Evolutionary conservation across 2,329 filamentous ascomycete genomes (phyloP).

Genomic region (Talaromyces islandicus): DNA sequence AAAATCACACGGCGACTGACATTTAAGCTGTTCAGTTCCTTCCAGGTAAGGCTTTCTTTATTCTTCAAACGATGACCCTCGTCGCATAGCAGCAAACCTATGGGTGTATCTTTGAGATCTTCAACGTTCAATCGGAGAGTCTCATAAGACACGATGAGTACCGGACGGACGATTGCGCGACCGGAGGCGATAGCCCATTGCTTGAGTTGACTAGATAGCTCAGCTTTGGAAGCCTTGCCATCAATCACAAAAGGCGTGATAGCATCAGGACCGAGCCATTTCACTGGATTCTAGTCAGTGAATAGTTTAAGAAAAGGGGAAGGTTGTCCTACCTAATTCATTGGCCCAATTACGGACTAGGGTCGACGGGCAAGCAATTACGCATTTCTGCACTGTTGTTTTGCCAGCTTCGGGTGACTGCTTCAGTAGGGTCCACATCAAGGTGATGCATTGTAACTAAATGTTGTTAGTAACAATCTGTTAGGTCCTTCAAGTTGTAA

Average conservation of each 20-base stretch:
- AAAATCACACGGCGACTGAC: constrained; percentile 89
- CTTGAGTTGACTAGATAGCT: constrained; percentile 79
- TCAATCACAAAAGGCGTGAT: constrained; percentile 93
- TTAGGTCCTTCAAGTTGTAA: not conserved
- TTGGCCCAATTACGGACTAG: constrained; percentile 98
- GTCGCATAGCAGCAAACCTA: constrained; percentile 89
- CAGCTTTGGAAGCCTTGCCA: constrained; percentile 91
- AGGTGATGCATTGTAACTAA: constrained; percentile 80
- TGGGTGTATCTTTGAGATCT: constrained; percentile 81
- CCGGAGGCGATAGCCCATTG: constrained; percentile 93
- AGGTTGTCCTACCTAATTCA: constrained; percentile 54
- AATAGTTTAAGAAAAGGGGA: not conserved
- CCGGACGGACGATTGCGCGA: constrained; percentile 81
- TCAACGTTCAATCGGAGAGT: constrained; percentile 87
- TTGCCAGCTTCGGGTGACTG: constrained; percentile 95
- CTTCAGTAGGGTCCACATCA: constrained; percentile 95
- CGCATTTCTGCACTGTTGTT: constrained; percentile 87
- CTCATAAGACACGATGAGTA: constrained; percentile 97
- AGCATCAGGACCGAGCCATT: constrained; percentile 92
- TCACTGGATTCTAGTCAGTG: constrained; percentile 46
- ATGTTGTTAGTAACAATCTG: constrained; percentile 2
- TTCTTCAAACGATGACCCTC: constrained; percentile 97
- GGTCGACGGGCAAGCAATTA: constrained; percentile 94
- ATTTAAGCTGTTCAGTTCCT: constrained; percentile 80
- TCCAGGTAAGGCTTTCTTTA: constrained; percentile 92